These are phyloP conservation scores for Lotmaria passim DNA, from an alignment of 208 protist species.

Conservation along the genomic window DNA sequence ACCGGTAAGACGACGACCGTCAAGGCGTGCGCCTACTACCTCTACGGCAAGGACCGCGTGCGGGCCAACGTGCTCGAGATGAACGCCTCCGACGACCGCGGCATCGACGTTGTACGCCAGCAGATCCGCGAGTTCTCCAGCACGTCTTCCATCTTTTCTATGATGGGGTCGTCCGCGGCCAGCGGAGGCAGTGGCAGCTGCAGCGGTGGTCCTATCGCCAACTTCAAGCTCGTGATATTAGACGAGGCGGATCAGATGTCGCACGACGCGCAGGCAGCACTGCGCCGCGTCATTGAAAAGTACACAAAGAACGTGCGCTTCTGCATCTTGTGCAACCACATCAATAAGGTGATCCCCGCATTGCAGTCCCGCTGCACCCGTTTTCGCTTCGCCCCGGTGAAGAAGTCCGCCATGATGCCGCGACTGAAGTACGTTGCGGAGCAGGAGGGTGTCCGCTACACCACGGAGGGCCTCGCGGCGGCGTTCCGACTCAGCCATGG, in stretches of 20 bases:
- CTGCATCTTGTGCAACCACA: constrained; percentile 99
- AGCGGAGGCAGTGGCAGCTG: constrained; percentile 1
- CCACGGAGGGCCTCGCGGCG: constrained; percentile 87
- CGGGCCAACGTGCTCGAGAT: constrained; percentile 93
- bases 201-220: constrained; percentile 11
- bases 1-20: constrained; percentile 93
- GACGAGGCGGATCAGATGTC: constrained; percentile 99
- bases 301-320: constrained; percentile 98
- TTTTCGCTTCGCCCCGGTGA: constrained; percentile 98
- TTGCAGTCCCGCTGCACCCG: constrained; percentile 98
- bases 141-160: constrained; percentile 95
- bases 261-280: constrained; percentile 96
- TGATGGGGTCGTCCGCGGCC: constrained; percentile 22
- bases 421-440: constrained; percentile 88
- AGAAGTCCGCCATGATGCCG: constrained; percentile 77
- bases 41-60: constrained; percentile 95
- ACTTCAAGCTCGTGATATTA: constrained; percentile 98
- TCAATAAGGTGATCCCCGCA: constrained; percentile 95
- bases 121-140: constrained; percentile 98
- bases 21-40: constrained; percentile 85
- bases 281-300: constrained; percentile 98
- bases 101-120: constrained; percentile 98
- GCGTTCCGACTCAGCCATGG: constrained; percentile 94
- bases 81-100: constrained; percentile 99
- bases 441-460: constrained; percentile 83